Conservation (phyloP, 768 basidiomycete genomes). For the Serendipita vermifera region DNA sequence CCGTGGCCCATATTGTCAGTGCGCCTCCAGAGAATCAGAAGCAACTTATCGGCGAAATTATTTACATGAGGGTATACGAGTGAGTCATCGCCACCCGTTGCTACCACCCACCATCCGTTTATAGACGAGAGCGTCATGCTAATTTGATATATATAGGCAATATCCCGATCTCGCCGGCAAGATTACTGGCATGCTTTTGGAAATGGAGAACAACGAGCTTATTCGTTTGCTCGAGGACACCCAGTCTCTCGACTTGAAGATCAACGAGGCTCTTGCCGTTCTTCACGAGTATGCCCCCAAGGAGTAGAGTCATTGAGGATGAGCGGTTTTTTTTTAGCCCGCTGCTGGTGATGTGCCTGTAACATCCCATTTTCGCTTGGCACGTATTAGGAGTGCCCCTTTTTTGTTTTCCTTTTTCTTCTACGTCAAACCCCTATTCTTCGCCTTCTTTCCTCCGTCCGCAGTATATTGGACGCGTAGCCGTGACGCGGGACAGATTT, state of each 20-base stretch:
- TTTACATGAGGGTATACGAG: constrained; percentile 82
- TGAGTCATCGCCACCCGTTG: constrained; percentile 35
- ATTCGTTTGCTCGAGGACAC: constrained; percentile 72
- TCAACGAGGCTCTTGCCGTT: constrained; percentile 80
- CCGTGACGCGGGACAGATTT: neutral
- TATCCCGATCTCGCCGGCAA: constrained; percentile 94
- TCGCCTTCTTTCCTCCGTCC: neutral
- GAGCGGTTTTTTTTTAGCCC: constrained; percentile 10
- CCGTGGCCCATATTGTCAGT: constrained; percentile 45
- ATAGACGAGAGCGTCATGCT: constrained; percentile 11
- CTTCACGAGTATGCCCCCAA: constrained; percentile 66
- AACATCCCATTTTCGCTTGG: too few relatives aligned
- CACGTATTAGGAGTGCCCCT: constrained; percentile 7
- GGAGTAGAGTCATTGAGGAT: constrained; percentile 20
- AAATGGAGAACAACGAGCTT: constrained; percentile 96
- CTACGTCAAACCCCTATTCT: too few relatives aligned
- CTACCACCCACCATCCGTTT: too few relatives aligned
- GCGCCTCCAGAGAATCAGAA: constrained; percentile 79
- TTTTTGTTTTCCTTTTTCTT: too few relatives aligned
- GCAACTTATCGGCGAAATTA: constrained; percentile 94
- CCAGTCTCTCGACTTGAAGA: constrained; percentile 79
- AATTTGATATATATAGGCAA: constrained; percentile 31
- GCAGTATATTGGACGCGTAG: neutral
- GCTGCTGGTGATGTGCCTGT: neutral
- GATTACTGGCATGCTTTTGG: constrained; percentile 96